Percentiles rank a stretch among this genome's conserved stretches.
Evolutionary conservation across 202 grass and related monocot genomes (phyloP).

Genomic region (Saccharum hybrid): DNA sequence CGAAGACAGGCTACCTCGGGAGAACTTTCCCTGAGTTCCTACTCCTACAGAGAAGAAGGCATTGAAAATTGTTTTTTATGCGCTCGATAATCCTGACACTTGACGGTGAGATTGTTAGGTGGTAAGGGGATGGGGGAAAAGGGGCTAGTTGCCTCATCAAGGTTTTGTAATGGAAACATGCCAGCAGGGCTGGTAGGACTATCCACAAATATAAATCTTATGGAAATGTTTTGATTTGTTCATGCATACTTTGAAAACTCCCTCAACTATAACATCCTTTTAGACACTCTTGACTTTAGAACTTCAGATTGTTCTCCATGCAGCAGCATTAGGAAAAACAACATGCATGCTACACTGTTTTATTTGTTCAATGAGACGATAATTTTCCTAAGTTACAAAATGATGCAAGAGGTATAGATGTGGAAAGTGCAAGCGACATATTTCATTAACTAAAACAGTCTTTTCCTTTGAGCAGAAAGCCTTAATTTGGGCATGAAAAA

Average conservation of each 20-base stretch:
- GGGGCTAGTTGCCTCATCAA: neutral
- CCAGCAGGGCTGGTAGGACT: neutral
- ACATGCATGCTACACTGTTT: neutral
- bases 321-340: neutral
- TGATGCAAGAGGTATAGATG: neutral
- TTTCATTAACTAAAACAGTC: neutral
- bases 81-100: neutral
- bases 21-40: neutral
- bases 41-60: neutral
- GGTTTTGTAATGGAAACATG: constrained; percentile 6
- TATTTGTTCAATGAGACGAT: neutral
- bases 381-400: constrained; percentile 11
- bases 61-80: neutral
- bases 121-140: neutral
- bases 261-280: constrained; percentile 12
- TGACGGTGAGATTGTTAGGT: constrained; percentile 4
- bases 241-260: neutral
- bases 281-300: neutral
- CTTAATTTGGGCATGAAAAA: neutral
- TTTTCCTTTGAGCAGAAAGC: neutral
- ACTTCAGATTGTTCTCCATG: neutral
- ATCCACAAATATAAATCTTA: neutral
- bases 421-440: neutral
- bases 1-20: neutral
- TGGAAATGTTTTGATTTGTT: neutral